A percentile compares a stretch with the other conserved stretches of the same genome.
Conservation (phyloP, 2,329 filamentous ascomycete species). For the Colletotrichum cuscutae region DNA sequence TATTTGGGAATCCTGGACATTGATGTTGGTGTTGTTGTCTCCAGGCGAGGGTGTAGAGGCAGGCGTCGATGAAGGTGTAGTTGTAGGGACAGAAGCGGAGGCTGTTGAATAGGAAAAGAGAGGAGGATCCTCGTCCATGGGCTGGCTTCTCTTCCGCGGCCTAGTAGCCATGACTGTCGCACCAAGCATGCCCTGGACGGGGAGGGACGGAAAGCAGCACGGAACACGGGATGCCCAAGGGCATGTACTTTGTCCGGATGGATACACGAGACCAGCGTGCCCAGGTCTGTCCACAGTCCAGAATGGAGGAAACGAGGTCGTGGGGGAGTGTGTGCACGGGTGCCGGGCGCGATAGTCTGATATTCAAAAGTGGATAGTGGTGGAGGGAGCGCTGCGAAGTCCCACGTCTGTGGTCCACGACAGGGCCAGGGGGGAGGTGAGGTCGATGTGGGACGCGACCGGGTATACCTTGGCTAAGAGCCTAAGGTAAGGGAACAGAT, state of each 20-base stretch:
- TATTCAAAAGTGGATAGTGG: background rate
- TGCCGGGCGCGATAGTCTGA: background rate
- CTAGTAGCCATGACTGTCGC: background rate
- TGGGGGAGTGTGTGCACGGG: background rate
- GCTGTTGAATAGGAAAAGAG: background rate
- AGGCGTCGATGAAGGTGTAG: conserved; percentile 4
- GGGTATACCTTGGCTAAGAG: background rate
- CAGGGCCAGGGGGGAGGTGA: background rate
- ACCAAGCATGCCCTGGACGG: background rate
- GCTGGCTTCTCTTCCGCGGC: conserved; percentile 13
- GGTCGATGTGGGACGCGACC: background rate
- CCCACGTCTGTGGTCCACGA: background rate
- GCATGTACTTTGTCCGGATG: background rate
- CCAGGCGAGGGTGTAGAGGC: background rate
- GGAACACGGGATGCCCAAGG: conserved; percentile 3
- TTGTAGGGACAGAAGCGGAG: background rate
- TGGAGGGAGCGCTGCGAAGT: background rate
- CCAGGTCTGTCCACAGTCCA: background rate
- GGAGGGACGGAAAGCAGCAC: background rate
- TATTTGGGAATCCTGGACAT: background rate
- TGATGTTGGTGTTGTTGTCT: background rate
- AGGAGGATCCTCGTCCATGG: conserved; percentile 9
- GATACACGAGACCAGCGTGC: conserved; percentile 5
- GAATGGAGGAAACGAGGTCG: background rate
- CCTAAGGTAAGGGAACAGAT: background rate